phyloP scores from a whole-genome alignment of 805 yeast genomes.

The Candida oleophila region DNA sequence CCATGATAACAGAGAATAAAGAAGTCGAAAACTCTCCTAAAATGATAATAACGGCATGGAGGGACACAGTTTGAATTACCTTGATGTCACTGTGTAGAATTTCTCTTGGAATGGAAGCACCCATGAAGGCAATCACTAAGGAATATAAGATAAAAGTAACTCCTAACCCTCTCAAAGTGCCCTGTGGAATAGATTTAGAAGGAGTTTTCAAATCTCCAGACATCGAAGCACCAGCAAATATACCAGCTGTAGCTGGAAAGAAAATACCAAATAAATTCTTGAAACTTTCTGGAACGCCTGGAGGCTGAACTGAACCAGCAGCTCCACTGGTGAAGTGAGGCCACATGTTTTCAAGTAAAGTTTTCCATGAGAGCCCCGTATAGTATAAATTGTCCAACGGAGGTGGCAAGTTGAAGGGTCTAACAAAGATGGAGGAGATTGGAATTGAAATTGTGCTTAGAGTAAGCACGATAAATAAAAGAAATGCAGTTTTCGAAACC shows the following conservation, averaged over 20 bases:
- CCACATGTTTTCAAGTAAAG: constrained; percentile 61
- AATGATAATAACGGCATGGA: constrained; percentile 66
- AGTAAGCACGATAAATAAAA: constrained; percentile 64
- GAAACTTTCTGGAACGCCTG: constrained; percentile 62
- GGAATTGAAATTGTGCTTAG: constrained; percentile 82
- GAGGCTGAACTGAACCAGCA: constrained; percentile 74
- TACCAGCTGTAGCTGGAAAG: constrained; percentile 98
- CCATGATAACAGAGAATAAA: constrained; percentile 89
- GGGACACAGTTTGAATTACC: constrained; percentile 77
- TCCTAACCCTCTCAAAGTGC: constrained; percentile 83
- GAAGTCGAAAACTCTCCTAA: constrained; percentile 93
- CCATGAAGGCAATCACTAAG: constrained; percentile 78
- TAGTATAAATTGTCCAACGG: constrained; percentile 49
- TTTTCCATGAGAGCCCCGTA: constrained; percentile 72
- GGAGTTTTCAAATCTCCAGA: constrained; percentile 90
- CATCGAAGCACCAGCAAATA: constrained; percentile 98
- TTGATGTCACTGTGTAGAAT: constrained; percentile 77
- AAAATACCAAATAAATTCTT: constrained; percentile 89
- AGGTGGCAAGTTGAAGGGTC: constrained; percentile 49
- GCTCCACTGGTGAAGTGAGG: constrained; percentile 89
- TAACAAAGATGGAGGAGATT: constrained; percentile 62
- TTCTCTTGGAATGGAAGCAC: constrained; percentile 76
- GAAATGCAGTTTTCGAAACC: constrained; percentile 79
- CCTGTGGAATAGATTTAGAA: constrained; percentile 85
- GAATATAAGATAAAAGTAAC: constrained; percentile 77